phyloP scores from a whole-genome alignment of 805 yeast species.

The Phaffomyces opuntiae region DNA sequence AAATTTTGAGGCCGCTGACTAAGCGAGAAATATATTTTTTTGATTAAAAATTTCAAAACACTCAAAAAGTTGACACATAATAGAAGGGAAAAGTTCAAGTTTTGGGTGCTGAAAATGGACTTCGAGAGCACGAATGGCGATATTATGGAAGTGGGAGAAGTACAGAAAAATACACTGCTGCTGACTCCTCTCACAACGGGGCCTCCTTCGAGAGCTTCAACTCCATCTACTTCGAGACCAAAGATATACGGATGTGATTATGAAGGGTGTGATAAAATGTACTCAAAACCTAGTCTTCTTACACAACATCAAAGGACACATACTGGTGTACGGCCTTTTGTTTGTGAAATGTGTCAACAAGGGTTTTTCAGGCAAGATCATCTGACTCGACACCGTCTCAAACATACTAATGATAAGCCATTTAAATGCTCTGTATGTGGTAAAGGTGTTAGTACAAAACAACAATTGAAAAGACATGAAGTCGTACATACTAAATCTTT shows the following conservation, averaged over 20 bases:
- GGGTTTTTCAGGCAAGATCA: slow-evolving; percentile 76
- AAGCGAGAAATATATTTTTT: not conserved
- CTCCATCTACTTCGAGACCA: slow-evolving; percentile 34
- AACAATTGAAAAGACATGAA: slow-evolving; percentile 80
- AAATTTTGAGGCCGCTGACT: not conserved
- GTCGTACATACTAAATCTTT: slow-evolving; percentile 69
- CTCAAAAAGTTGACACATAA: not conserved
- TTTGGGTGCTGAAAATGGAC: not conserved
- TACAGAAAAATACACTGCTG: not conserved
- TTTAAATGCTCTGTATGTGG: slow-evolving; percentile 67
- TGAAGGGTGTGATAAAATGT: slow-evolving; percentile 67
- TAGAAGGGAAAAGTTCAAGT: no score
- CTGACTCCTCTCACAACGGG: slow-evolving; percentile 1
- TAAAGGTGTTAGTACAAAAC: slow-evolving; percentile 74
- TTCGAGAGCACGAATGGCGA: no score
- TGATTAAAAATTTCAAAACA: not conserved
- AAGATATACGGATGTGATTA: slow-evolving; percentile 60
- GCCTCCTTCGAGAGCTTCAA: slow-evolving; percentile 9
- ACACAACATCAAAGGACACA: slow-evolving; percentile 80
- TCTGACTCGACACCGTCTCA: slow-evolving; percentile 60
- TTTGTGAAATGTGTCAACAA: slow-evolving; percentile 57
- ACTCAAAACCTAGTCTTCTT: slow-evolving; percentile 72
- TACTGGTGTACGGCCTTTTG: slow-evolving; percentile 69
- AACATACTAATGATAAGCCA: slow-evolving; percentile 65
- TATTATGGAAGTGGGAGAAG: no score